phyloP scores from a whole-genome alignment of 225 moss, liverwort and hornwort genomes.

The Climacium dendroides region DNA sequence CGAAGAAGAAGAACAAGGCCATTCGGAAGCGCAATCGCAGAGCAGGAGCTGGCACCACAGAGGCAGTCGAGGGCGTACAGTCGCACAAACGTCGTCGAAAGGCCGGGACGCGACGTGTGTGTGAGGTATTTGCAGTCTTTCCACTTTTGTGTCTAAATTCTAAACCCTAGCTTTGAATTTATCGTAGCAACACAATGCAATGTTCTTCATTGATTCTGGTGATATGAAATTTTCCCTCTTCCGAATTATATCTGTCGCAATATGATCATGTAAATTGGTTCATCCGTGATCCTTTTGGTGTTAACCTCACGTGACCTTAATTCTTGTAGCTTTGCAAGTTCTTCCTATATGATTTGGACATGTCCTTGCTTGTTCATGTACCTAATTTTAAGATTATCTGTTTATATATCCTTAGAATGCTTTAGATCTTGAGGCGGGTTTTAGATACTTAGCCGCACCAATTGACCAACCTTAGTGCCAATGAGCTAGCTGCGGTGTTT shows the following conservation, averaged over 20 bases:
- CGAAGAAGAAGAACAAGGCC: slow-evolving; percentile 86
- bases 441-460: not conserved
- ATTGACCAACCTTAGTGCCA: not conserved
- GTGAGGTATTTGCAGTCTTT: slow-evolving; percentile 44
- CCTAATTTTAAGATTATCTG: not conserved
- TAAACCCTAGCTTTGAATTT: not conserved
- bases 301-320: not conserved
- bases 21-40: slow-evolving; percentile 82
- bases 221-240: not conserved
- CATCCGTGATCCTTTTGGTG: not conserved
- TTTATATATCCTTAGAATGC: not conserved
- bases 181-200: not conserved
- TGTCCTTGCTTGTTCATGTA: not conserved
- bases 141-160: not conserved
- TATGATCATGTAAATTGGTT: not conserved
- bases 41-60: slow-evolving; percentile 68
- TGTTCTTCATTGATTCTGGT: not conserved
- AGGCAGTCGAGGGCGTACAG: slow-evolving; percentile 80
- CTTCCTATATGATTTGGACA: not conserved
- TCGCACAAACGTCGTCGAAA: slow-evolving; percentile 70
- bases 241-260: not conserved
- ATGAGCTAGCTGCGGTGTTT: not conserved
- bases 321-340: not conserved
- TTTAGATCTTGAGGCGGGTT: not conserved
- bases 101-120: slow-evolving; percentile 69